Evolutionary conservation across 768 basidiomycete genomes (phyloP).

Genomic region (Leccinum obscurum): DNA sequence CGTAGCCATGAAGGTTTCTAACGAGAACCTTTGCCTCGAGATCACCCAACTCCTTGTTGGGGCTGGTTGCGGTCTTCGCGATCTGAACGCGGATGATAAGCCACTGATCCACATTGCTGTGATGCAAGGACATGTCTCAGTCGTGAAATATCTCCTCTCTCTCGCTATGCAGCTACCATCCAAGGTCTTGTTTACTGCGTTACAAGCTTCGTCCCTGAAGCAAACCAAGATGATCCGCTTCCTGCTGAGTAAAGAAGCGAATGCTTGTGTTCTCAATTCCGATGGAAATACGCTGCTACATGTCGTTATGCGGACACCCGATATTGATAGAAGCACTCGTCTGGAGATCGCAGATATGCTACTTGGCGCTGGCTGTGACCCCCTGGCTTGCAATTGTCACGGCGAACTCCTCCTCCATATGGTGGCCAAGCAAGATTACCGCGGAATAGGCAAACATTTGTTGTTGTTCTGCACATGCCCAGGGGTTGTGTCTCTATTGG

Average conservation of each 20-base stretch:
- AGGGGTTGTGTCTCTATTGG: not conserved
- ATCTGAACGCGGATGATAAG: not conserved
- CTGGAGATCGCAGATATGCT: not conserved
- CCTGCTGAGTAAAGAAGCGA: not conserved
- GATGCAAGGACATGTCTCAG: not conserved
- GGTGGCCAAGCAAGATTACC: not conserved
- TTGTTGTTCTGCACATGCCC: not conserved
- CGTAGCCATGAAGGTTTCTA: not conserved
- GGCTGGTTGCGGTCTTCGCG: not conserved
- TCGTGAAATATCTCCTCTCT: not conserved
- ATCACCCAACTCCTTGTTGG: no score
- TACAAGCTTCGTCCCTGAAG: not conserved
- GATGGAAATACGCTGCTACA: not conserved
- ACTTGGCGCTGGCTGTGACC: not conserved
- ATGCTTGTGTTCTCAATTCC: not conserved
- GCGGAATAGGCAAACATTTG: not conserved
- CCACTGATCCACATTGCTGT: not conserved
- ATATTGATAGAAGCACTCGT: not conserved
- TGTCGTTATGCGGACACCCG: not conserved
- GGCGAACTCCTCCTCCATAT: not conserved
- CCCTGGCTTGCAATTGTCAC: not conserved
- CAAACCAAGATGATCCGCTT: constrained; percentile 1
- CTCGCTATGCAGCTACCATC: not conserved
- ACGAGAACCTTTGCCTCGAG: not conserved
- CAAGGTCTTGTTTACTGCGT: not conserved